Base-by-base conservation (phyloP, 208 protist genomes). In the Leishmania turanica region DNA sequence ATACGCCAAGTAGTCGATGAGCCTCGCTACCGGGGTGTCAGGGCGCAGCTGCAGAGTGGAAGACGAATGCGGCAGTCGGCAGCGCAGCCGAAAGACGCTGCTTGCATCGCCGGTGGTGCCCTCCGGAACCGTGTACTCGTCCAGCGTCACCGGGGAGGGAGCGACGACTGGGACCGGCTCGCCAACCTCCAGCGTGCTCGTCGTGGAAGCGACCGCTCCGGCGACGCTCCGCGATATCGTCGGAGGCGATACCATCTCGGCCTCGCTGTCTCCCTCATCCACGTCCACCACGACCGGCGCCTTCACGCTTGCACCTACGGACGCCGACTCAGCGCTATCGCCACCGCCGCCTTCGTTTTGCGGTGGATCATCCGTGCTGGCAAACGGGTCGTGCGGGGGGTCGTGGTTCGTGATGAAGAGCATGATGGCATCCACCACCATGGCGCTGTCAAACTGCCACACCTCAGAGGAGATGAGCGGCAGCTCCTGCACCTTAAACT, bases 1-100 rank as follows among this genome's bases (percentile, higher is more conserved):
- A 69, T 91, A 95, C 24, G 93, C 88, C 6, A 97, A 65, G 76
- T 94, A 96, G 3, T 89, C 68, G 0, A 92, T 77, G 24, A 97
- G 78, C 49, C 83, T 74, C 54, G 84, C 31, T 9, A 90, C 88
- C 24, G 93, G 91, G 1, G 88, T 95, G 21, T 92, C 86, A 19
- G 87, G 87, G 27, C 85, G 84, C 49, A 95, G 87, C 70, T 84
- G 77, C 72, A 97, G 74, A 42, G 91, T 91, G 17, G 87, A 45
- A 34, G 84, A 79, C 54, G 79, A 81, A 54, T 82, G 86, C 54
- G 93, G 89, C 68, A 95, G 78, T 6, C 91, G 90, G 78, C 79
- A 94, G 17, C 93, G 93, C 65, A 97, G 82, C 51, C 84, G 74
- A 75, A 95, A 92, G 34, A 84, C 81, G 37, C 58, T 62, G 47